A percentile compares a stretch with the other conserved stretches of the same genome.
phyloP scores from a whole-genome alignment of 352 stramenopile species.

The Peronospora farinosa region DNA sequence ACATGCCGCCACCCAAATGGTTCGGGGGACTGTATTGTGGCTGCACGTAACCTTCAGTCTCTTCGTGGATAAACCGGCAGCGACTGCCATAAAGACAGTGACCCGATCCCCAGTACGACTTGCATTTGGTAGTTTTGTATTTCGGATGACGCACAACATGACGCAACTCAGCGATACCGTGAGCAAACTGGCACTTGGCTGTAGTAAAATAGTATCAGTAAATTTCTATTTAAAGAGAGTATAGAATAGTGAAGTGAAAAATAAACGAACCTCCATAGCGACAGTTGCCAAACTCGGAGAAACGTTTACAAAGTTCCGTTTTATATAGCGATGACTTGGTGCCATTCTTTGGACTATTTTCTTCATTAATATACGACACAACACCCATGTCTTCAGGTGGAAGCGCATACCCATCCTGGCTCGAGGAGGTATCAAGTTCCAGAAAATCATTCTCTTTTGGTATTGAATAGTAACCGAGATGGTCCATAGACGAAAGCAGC shows the following conservation, averaged over 20 bases:
- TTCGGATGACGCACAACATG: conserved; percentile 85
- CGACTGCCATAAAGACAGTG: conserved; percentile 82
- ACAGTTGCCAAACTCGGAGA: conserved; percentile 82
- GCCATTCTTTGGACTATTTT: conserved; percentile 79
- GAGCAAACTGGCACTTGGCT: conserved; percentile 86
- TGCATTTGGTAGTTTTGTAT: conserved; percentile 90
- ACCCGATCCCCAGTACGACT: conserved; percentile 86
- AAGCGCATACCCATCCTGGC: conserved; percentile 37
- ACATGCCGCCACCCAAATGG: conserved; percentile 39
- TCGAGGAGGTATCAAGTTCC: conserved; percentile 49
- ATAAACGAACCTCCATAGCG: conserved; percentile 64
- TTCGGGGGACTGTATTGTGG: conserved; percentile 49
- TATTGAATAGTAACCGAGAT: conserved; percentile 80
- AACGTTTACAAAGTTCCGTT: conserved; percentile 84
- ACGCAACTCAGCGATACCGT: conserved; percentile 70
- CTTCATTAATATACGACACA: conserved; percentile 56
- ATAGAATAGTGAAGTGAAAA: neutral
- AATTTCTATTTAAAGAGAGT: neutral
- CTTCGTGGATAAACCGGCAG: conserved; percentile 86
- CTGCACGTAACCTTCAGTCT: conserved; percentile 52
- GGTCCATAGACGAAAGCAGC: conserved; percentile 78
- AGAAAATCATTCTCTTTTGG: conserved; percentile 62
- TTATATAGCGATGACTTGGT: conserved; percentile 86
- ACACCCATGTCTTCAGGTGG: conserved; percentile 38
- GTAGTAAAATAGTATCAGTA: conserved; percentile 7